Conservation (phyloP, 2,329 filamentous ascomycete genomes). For the Monosporascus cannonballus region DNA sequence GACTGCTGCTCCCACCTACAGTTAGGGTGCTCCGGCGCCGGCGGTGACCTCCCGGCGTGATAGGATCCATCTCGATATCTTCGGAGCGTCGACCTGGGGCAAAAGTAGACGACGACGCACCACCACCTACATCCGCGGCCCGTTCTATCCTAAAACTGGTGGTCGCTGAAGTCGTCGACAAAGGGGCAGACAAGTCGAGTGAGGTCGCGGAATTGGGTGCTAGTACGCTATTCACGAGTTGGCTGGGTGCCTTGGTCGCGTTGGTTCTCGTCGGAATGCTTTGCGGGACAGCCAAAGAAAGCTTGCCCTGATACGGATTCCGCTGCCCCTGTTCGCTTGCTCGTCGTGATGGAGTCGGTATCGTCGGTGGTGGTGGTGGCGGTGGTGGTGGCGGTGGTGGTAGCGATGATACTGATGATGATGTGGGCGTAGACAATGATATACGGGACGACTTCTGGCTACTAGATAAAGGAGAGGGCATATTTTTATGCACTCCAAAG, state of each 20-base stretch:
- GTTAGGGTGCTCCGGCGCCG: constrained; percentile 51
- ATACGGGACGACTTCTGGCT: neutral
- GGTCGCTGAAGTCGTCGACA: constrained; percentile 26
- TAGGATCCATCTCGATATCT: constrained; percentile 52
- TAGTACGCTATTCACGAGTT: constrained; percentile 16
- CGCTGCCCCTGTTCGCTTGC: neutral
- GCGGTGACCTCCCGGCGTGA: constrained; percentile 43
- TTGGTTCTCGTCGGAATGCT: neutral
- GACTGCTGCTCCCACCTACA: constrained; percentile 27
- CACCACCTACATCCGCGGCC: constrained; percentile 20
- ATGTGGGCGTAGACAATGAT: constrained; percentile 7
- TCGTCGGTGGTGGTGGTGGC: constrained; percentile 5
- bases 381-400: constrained; percentile 10
- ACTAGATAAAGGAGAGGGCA: constrained; percentile 24
- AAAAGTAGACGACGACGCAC: constrained; percentile 14
- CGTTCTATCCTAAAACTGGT: constrained; percentile 28
- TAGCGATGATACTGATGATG: constrained; percentile 7
- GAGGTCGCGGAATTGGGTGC: constrained; percentile 12
- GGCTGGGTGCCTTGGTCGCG: constrained; percentile 1
- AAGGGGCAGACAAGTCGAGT: constrained; percentile 22
- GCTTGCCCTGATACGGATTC: neutral
- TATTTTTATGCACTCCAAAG: constrained; percentile 10
- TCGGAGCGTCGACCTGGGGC: constrained; percentile 22
- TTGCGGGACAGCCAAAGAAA: neutral
- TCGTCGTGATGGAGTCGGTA: neutral